A percentile compares a stretch with the other conserved stretches of the same genome.
phyloP scores from a whole-genome alignment of 148 eudicot species.

The Tetragonia tetragonoides region DNA sequence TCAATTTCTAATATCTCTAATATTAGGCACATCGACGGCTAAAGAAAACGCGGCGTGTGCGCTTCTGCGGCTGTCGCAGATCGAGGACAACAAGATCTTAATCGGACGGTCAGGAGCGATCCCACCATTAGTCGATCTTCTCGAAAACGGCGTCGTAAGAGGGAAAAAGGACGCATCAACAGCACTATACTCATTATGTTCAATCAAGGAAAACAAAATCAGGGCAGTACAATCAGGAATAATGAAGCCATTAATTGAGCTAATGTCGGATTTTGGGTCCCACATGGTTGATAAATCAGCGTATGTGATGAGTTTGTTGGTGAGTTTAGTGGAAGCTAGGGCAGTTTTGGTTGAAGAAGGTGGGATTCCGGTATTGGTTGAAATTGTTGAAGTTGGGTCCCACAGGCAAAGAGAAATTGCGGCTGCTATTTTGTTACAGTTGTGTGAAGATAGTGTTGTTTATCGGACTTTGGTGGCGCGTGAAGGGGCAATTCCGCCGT shows the following conservation, averaged over 20 bases:
- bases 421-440: slow-evolving; percentile 56
- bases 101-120: slow-evolving; percentile 88
- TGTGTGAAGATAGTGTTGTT: slow-evolving; percentile 63
- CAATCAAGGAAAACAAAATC: slow-evolving; percentile 63
- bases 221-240: slow-evolving; percentile 74
- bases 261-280: slow-evolving; percentile 84
- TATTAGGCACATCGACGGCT: slow-evolving; percentile 56
- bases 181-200: slow-evolving; percentile 67
- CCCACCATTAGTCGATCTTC: slow-evolving; percentile 54
- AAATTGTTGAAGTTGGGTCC: slow-evolving; percentile 70
- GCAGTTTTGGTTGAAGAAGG: slow-evolving; percentile 75
- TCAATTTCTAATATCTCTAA: no score
- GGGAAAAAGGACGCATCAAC: slow-evolving; percentile 91
- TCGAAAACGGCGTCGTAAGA: slow-evolving; percentile 56
- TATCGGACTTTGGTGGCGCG: slow-evolving; percentile 85
- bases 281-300: slow-evolving; percentile 92
- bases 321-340: slow-evolving; percentile 50
- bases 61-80: slow-evolving; percentile 61
- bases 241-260: slow-evolving; percentile 70
- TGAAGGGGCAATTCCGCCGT: slow-evolving; percentile 89
- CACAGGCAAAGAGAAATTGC: slow-evolving; percentile 86
- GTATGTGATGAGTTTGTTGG: slow-evolving; percentile 57
- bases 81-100: slow-evolving; percentile 51
- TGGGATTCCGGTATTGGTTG: slow-evolving; percentile 82
- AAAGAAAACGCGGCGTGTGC: slow-evolving; percentile 89